These are phyloP conservation scores for Fusarium piperis DNA, from an alignment of 2,329 filamentous ascomycete genomes.

Conservation along the genomic window DNA sequence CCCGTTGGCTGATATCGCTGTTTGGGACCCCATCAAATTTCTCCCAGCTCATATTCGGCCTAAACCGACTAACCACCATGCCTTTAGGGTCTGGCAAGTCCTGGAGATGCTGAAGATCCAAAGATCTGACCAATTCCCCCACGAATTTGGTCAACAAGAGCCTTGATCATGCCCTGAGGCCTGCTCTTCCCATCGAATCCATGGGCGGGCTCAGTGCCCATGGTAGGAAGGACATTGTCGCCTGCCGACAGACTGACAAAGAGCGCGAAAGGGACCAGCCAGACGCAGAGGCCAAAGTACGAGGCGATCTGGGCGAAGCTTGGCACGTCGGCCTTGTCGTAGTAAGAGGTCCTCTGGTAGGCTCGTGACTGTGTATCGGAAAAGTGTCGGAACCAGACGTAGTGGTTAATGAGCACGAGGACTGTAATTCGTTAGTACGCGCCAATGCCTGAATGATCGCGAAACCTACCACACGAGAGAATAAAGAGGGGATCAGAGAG, in stretches of 20 bases:
- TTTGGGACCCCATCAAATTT: neutral
- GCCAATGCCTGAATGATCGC: fast-evolving
- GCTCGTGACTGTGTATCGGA: constrained; percentile 69
- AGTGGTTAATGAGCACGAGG: constrained; percentile 90
- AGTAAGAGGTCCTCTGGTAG: constrained; percentile 68
- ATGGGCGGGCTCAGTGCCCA: constrained; percentile 72
- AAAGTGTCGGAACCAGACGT: constrained; percentile 95
- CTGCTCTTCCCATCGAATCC: constrained; percentile 59
- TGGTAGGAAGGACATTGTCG: constrained; percentile 93
- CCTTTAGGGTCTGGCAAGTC: constrained; percentile 38
- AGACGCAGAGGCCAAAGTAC: constrained; percentile 96
- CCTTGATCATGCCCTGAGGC: constrained; percentile 73
- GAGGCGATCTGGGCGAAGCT: constrained; percentile 94
- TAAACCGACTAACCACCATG: neutral
- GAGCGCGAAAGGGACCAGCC: constrained; percentile 93
- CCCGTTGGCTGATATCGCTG: neutral
- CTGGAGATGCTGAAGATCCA: constrained; percentile 40
- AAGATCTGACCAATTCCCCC: constrained; percentile 60
- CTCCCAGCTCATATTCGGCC: neutral
- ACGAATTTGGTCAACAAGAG: constrained; percentile 67
- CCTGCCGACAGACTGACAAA: constrained; percentile 95
- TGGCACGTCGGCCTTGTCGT: constrained; percentile 73
- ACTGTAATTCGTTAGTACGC: constrained; percentile 55
- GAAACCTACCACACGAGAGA: constrained; percentile 75
- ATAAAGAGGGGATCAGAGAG: constrained; percentile 89